Evolutionary conservation across 371 early-diverging fungal species (phyloP).

Genomic region (Circinella umbellata): DNA sequence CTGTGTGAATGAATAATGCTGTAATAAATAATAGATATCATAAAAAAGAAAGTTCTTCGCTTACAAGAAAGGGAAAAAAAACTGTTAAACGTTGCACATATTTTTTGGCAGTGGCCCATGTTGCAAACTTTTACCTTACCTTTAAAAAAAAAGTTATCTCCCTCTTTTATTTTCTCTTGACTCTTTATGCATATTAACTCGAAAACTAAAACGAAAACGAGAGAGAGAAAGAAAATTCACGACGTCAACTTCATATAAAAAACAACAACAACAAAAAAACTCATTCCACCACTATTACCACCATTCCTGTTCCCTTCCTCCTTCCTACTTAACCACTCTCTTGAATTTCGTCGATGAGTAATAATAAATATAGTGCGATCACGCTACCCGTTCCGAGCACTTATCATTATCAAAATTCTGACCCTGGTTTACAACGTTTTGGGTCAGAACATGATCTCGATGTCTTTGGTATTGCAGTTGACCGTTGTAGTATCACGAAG

Average conservation of each 20-base stretch:
- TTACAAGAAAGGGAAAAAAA: no score
- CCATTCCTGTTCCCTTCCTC: background rate
- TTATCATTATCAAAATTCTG: constrained; percentile 10
- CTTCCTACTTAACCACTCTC: background rate
- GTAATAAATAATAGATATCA: background rate
- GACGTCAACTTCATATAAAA: background rate
- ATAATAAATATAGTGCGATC: constrained; percentile 13
- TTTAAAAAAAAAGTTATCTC: background rate
- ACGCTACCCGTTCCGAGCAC: constrained; percentile 19
- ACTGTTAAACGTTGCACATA: constrained; percentile 6
- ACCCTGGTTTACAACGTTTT: constrained; percentile 26
- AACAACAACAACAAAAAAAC: background rate
- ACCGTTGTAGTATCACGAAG: constrained; percentile 27
- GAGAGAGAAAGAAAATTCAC: no score
- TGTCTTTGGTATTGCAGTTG: constrained; percentile 44
- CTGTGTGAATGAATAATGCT: no score
- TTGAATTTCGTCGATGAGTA: constrained; percentile 14
- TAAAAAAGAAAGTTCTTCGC: background rate
- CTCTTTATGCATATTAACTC: constrained; percentile 4
- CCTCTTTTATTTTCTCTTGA: background rate
- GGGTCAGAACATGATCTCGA: constrained; percentile 46
- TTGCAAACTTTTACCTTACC: background rate
- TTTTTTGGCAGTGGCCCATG: no score
- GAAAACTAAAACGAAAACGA: no score
- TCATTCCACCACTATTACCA: background rate